phyloP scores from a whole-genome alignment of 2,329 filamentous ascomycete species.

The Calonectria pauciramosa region DNA sequence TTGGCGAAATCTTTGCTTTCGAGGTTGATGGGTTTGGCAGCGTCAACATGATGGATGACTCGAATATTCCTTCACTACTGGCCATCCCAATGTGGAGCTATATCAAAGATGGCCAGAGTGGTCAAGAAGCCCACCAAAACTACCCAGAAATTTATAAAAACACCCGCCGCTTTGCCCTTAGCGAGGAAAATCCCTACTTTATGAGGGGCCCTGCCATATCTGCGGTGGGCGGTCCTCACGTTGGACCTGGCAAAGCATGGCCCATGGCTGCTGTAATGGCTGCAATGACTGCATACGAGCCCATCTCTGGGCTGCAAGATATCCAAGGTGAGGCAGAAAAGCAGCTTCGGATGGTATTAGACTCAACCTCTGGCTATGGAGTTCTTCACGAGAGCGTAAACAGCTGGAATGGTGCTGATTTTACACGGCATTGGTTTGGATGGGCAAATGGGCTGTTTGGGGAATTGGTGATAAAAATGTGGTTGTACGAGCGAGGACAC shows the following conservation, averaged over 20 bases:
- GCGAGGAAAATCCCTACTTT: not conserved
- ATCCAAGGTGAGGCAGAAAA: not conserved
- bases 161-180: not conserved
- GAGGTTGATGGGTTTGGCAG: not conserved
- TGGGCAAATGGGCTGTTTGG: conserved; percentile 5
- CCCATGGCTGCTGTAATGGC: not conserved
- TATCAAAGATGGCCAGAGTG: not conserved
- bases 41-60: conserved; percentile 2
- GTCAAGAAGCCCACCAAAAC: not conserved
- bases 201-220: not conserved
- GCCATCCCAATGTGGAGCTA: not conserved
- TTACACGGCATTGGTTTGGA: not conserved
- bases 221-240: not conserved
- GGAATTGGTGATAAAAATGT: not conserved
- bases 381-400: conserved; percentile 1
- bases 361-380: not conserved
- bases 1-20: not conserved
- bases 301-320: not conserved
- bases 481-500: not conserved
- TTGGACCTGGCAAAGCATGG: conserved; percentile 4
- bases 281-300: not conserved
- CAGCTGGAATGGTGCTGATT: not conserved
- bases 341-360: not conserved
- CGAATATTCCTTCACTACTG: not conserved
- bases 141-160: not conserved